Base-by-base conservation (phyloP, 1,284 basidiomycete genomes). In the Ustilago crameri region DNA sequence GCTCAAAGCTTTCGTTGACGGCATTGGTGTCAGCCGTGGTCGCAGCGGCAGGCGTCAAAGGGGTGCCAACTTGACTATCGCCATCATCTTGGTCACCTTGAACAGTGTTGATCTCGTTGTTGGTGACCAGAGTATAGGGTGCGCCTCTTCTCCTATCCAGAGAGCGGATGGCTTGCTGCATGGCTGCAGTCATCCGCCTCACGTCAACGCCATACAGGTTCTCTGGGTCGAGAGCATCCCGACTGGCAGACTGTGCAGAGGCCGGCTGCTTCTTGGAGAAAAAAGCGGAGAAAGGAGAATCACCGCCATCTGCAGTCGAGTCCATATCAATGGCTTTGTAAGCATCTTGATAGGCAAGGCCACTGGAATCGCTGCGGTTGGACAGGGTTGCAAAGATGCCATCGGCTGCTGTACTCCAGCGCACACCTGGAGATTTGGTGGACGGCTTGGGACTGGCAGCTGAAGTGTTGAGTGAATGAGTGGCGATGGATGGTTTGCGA, bases 111-210 rank as follows among this genome's bases (percentile, higher is more conserved):
- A 62, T 61, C 34, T 65, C 62, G 32, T 55, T 68, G 62, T 68
- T 69, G 48, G 61, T 74, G 48, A 74, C 71, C 3, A 74, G 56
- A 5, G 71, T 69, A 18, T 74, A 74, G 5, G 71, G 71, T 9
- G 62, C 66, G 10, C 71, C 62, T 51, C 71, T 38, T 27, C 62
- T 52, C 15, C 62, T 41, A 22, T 66, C 62, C 17, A 63, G n/a
- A 4, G 71, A 74, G 12, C 62, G 56, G 65, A 74, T 74, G 18
- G 71, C 71, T 26, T 69, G 71, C 35, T 55, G 54, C 65, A 74
- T 74, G 9, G 71, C 66, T 18, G 49, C 50, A 3, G 62, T 68
- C 71, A 74, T 74, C 37, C 61, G 64, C 1, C 18, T 45, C 10
- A 73, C 64, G 26, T 73, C 69, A 41, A 72, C 69, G 18, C 69